Evolutionary conservation across 2,329 filamentous ascomycete genomes (phyloP), one percentile per base, ranked within the genome.

Genomic region (Ilyonectria destructans): DNA sequence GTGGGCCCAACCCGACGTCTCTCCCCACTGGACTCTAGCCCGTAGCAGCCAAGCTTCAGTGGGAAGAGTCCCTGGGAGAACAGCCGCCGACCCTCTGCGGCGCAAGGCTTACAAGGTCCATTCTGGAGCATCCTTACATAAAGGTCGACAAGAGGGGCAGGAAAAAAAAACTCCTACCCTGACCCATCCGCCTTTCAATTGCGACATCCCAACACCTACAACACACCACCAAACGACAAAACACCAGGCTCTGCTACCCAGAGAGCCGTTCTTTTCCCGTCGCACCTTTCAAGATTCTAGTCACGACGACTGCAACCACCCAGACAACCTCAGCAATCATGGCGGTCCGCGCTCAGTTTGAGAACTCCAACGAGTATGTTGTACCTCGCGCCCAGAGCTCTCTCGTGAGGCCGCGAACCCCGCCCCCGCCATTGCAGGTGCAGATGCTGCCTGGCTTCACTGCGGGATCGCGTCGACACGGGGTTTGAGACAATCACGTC

Each of bases 351-450:
- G 90, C 90, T 75, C 90, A 94, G 81, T 96, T 96, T 81, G 93
- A 96, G 85, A 96, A 95, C 86, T 96, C 93, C 78, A 96, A 96
- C 85, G 93, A 96, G 93, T 96, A 86, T 80, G 91, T 85, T 55
- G 29, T 60, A 56, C 48, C 57, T n/a, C 40, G 15, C 40, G 19
- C 46, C 58, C 35, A 17, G 33, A 56, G 58, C 26, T 59, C 35
- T 31, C 23, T 33, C 40, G 23, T 23, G 43, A 51, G 17, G 46
- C 17, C 37, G 45, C 54, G 58, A 57, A 69, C 71, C 70, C 72
- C 72, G 69, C 71, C 73, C 73, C 73, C 73, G 68, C 73, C 57
- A 69, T 68, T 40, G 23, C 46, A 48, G 23, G 26, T 37, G 52
- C 54, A 55, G 26, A 60, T 43, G 45, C 15, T 23, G 55, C 54